Conservation (phyloP, 331 rosid genomes). For the Acacia pycnantha region DNA sequence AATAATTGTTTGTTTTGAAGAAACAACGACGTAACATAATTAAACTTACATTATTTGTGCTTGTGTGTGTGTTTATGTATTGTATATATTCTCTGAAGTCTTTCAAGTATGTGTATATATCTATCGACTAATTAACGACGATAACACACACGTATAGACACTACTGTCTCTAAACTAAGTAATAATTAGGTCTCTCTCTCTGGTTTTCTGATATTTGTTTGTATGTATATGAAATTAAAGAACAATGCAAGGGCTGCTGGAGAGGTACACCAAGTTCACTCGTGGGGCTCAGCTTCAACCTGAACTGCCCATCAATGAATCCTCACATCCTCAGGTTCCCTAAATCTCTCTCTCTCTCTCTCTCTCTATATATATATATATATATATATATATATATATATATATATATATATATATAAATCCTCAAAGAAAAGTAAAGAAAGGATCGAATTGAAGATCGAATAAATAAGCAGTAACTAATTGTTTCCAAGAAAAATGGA, state of each 20-base stretch:
- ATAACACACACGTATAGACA: background rate
- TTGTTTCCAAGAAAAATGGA: background rate
- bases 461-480: background rate
- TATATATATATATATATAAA: background rate
- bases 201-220: background rate
- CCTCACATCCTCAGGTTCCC: constrained; percentile 46
- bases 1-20: too few relatives aligned
- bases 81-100: background rate
- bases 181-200: background rate
- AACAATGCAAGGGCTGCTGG: constrained; percentile 85
- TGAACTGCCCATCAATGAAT: constrained; percentile 38
- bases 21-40: too few relatives aligned
- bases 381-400: background rate
- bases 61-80: too few relatives aligned
- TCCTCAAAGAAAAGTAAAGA: background rate
- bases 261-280: constrained; percentile 71
- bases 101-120: background rate
- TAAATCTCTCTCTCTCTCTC: background rate
- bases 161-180: background rate
- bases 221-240: constrained; percentile 31
- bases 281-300: constrained; percentile 48
- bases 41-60: background rate
- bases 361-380: background rate
- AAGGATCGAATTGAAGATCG: background rate
- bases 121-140: background rate